Percentiles rank a stretch among this genome's conserved stretches.
These are phyloP conservation scores for Arabis hirsuta DNA, from an alignment of 345 rosid genomes.

Conservation along the genomic window DNA sequence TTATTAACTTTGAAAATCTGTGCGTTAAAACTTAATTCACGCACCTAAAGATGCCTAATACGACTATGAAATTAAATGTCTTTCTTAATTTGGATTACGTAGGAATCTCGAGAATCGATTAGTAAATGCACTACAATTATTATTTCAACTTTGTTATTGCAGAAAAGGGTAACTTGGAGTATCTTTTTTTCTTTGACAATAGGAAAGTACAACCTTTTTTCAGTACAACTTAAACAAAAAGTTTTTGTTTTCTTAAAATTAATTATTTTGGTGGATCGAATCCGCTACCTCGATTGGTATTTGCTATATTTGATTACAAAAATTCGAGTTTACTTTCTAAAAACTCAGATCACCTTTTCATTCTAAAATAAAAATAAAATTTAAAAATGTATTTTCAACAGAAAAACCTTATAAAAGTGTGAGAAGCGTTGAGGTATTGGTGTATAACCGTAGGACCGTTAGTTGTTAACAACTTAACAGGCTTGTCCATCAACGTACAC, in stretches of 20 bases:
- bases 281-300: no score
- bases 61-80: not conserved
- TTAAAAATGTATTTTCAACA: no score
- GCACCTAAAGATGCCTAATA: not conserved
- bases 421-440: no score
- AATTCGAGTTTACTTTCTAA: no score
- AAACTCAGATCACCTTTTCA: no score
- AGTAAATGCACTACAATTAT: slow-evolving; percentile 10
- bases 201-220: not conserved
- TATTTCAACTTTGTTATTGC: not conserved
- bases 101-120: slow-evolving; percentile 8
- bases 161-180: not conserved
- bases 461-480: not conserved
- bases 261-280: not conserved
- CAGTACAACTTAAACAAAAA: no score
- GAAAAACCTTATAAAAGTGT: no score
- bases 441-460: slow-evolving; percentile 6
- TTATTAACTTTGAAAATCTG: not conserved
- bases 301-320: no score
- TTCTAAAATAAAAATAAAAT: no score
- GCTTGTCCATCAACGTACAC: slow-evolving; percentile 12
- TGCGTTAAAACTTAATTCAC: slow-evolving; percentile 7
- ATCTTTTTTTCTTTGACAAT: not conserved
- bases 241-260: not conserved
- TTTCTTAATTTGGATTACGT: slow-evolving; percentile 1